These are phyloP conservation scores for Malus orientalis DNA, from an alignment of 306 rosid species.

Conservation along the genomic window DNA sequence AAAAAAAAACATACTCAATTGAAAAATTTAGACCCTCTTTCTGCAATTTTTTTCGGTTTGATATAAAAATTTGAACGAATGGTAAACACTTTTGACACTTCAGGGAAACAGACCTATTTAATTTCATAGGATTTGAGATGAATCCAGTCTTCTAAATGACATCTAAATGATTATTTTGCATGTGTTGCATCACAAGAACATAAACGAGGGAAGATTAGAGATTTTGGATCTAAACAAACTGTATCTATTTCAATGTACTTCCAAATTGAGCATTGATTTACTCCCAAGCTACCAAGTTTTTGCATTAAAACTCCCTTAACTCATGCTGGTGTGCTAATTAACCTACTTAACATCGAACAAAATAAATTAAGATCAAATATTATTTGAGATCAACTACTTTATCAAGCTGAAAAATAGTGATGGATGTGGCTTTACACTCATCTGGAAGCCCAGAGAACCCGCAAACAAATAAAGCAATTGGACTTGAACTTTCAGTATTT, in stretches of 20 bases:
- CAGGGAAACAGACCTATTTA: not conserved
- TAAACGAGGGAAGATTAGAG: not conserved
- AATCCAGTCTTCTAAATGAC: not conserved
- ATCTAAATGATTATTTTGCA: not conserved
- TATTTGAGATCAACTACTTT: not conserved
- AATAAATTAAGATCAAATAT: not conserved
- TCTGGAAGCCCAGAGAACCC: slow-evolving; percentile 1
- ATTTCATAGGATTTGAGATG: not conserved
- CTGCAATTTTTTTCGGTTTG: not conserved
- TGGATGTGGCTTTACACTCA: slow-evolving; percentile 3
- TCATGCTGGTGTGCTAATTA: not conserved
- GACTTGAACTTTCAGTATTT: not conserved
- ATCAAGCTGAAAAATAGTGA: not conserved
- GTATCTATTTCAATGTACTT: not conserved
- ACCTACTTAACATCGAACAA: not conserved
- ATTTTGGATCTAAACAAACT: not conserved
- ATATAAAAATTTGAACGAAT: not conserved
- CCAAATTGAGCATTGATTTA: not conserved
- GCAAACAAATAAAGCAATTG: not conserved
- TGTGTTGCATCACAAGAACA: not conserved
- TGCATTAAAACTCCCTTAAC: not conserved
- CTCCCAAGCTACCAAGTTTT: not conserved
- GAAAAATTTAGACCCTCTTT: not conserved
- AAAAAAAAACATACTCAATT: not conserved
- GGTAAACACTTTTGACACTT: not conserved